These are phyloP conservation scores for Xylaria multiplex DNA, from an alignment of 2,329 filamentous ascomycete genomes.

Conservation along the genomic window DNA sequence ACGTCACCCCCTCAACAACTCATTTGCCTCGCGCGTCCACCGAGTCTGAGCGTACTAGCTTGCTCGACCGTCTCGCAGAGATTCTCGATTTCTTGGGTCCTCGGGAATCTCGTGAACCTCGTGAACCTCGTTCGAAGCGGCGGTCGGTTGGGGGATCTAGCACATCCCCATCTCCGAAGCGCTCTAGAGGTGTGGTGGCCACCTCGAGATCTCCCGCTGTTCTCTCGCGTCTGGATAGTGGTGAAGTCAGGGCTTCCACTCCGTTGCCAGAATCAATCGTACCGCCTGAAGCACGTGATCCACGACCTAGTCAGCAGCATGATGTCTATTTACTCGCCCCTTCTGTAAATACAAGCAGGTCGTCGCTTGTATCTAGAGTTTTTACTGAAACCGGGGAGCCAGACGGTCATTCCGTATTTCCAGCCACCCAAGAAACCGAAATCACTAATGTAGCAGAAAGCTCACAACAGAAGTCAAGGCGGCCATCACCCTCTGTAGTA, in stretches of 20 bases:
- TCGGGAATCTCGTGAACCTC: too few relatives aligned
- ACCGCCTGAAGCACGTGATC: constrained; percentile 22
- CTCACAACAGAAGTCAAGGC: constrained; percentile 40
- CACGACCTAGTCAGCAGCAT: constrained; percentile 23
- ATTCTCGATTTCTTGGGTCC: constrained; percentile 40
- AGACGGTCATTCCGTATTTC: constrained; percentile 30
- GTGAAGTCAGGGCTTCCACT: constrained; percentile 37
- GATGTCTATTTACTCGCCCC: constrained; percentile 33
- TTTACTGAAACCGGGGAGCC: constrained; percentile 49
- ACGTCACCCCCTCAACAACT: constrained; percentile 39
- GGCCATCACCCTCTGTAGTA: constrained; percentile 33
- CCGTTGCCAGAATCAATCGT: constrained; percentile 35
- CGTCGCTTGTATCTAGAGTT: constrained; percentile 48
- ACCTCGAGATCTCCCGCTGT: constrained; percentile 37
- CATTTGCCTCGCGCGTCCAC: constrained; percentile 42
- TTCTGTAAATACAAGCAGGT: constrained; percentile 49
- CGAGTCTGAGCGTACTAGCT: constrained; percentile 41
- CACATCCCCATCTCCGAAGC: constrained; percentile 39
- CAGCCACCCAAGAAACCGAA: constrained; percentile 48
- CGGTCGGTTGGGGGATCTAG: constrained; percentile 40
- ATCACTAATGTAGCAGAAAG: constrained; percentile 49
- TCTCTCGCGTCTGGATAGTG: constrained; percentile 43
- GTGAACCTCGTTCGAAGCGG: constrained; percentile 40
- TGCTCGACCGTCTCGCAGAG: constrained; percentile 39
- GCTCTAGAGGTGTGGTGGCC: constrained; percentile 31